These are phyloP conservation scores for Ilyonectria mors-panacis DNA, from an alignment of 2,329 filamentous ascomycete species.

Conservation along the genomic window DNA sequence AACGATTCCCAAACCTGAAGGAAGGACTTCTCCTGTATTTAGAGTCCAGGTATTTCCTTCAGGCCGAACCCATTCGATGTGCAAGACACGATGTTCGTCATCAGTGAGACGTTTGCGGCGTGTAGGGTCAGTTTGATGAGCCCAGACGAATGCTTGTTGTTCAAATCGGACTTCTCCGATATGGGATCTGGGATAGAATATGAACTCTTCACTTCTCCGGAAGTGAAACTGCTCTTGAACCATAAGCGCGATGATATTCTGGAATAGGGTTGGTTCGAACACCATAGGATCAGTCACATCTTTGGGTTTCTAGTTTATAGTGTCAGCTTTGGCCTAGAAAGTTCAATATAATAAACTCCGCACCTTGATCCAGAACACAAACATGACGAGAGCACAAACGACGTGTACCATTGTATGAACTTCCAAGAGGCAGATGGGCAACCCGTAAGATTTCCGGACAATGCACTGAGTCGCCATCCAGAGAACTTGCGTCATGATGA, in stretches of 20 bases:
- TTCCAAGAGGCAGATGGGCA: conserved; percentile 57
- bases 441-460: conserved; percentile 47
- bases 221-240: conserved; percentile 31
- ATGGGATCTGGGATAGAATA: conserved; percentile 8
- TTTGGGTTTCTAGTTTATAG: conserved; percentile 34
- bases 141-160: background rate
- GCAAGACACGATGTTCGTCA: background rate
- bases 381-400: conserved; percentile 37
- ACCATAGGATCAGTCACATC: conserved; percentile 29
- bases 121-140: background rate
- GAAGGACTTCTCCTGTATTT: conserved; percentile 22
- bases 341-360: background rate
- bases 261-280: conserved; percentile 2
- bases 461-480: conserved; percentile 57
- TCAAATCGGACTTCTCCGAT: background rate
- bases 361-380: conserved; percentile 41
- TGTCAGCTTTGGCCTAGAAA: background rate
- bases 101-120: conserved; percentile 21
- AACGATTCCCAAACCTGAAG: conserved; percentile 20
- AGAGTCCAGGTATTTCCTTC: conserved; percentile 10
- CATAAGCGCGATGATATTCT: conserved; percentile 23
- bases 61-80: conserved; percentile 15
- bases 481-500: conserved; percentile 56
- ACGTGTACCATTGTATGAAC: conserved; percentile 46
- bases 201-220: conserved; percentile 23